phyloP scores from a whole-genome alignment of 2,329 filamentous ascomycete genomes.

The Phaeosphaeriaceae sp. region DNA sequence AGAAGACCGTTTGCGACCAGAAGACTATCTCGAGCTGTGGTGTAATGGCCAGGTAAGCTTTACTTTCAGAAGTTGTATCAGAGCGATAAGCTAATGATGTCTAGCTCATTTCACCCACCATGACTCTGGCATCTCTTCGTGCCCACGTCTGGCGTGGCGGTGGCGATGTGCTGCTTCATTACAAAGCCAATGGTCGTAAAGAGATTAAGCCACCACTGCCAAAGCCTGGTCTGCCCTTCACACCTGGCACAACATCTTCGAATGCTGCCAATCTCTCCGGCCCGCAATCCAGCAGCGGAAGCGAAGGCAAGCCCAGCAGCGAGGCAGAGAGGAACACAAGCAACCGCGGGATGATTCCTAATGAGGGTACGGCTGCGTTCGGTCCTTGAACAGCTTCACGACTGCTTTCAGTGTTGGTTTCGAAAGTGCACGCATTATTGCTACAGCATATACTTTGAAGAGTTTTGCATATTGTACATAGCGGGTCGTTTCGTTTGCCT shows the following conservation, averaged over 20 bases:
- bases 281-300: conserved; percentile 31
- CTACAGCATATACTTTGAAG: neutral
- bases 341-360: conserved; percentile 25
- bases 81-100: neutral
- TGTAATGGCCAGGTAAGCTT: conserved; percentile 84
- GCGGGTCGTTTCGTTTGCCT: neutral
- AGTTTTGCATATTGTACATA: neutral
- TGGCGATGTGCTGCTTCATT: conserved; percentile 89
- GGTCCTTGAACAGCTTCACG: conserved; percentile 12
- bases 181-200: conserved; percentile 90
- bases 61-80: neutral
- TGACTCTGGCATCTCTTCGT: conserved; percentile 92
- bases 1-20: conserved; percentile 66
- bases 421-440: neutral
- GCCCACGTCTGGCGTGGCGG: conserved; percentile 94
- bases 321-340: conserved; percentile 38
- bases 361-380: conserved; percentile 22
- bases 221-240: conserved; percentile 22
- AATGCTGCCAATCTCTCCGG: conserved; percentile 12
- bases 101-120: conserved; percentile 74
- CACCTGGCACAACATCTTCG: conserved; percentile 1
- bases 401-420: conserved; percentile 6
- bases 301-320: conserved; percentile 42
- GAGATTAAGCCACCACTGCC: conserved; percentile 51
- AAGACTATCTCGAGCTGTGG: conserved; percentile 94